Conservation (phyloP, 495 filamentous ascomycete species). For the Neurospora hispaniola region DNA sequence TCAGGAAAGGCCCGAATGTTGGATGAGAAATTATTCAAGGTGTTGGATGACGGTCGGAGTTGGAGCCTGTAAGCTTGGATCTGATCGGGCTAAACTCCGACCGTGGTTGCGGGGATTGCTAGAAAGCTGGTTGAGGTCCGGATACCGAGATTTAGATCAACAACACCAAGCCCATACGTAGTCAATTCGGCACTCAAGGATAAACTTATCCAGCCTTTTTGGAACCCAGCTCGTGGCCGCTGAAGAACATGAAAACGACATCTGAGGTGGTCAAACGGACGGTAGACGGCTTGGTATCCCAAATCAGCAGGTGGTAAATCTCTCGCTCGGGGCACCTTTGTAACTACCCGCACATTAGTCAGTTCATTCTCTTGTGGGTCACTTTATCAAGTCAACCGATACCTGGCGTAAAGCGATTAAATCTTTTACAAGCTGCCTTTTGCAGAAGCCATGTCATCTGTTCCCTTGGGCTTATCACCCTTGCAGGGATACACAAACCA, state of each 20-base stretch:
- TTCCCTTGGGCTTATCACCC: not conserved
- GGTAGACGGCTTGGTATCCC: not conserved
- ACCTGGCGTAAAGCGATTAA: not conserved
- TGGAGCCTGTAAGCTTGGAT: not conserved
- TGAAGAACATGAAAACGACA: not conserved
- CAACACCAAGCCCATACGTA: not conserved
- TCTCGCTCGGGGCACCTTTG: not conserved
- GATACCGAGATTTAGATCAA: not conserved
- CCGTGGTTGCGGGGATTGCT: not conserved
- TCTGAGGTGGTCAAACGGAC: not conserved
- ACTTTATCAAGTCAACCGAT: not conserved
- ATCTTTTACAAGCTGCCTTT: not conserved
- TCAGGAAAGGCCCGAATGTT: not conserved
- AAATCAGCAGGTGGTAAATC: not conserved
- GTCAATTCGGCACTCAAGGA: not conserved
- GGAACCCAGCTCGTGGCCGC: not conserved
- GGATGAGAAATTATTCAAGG: not conserved
- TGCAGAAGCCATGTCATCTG: not conserved
- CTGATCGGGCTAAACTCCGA: not conserved
- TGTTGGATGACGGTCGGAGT: not conserved
- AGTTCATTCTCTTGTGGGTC: not conserved
- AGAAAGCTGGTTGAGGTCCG: not conserved
- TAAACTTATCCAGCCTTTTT: not conserved
- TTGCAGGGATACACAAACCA: not conserved
- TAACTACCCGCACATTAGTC: not conserved